These are phyloP conservation scores for Hyphopichia khmerensis DNA, from an alignment of 1,139 yeast genomes.

Conservation along the genomic window DNA sequence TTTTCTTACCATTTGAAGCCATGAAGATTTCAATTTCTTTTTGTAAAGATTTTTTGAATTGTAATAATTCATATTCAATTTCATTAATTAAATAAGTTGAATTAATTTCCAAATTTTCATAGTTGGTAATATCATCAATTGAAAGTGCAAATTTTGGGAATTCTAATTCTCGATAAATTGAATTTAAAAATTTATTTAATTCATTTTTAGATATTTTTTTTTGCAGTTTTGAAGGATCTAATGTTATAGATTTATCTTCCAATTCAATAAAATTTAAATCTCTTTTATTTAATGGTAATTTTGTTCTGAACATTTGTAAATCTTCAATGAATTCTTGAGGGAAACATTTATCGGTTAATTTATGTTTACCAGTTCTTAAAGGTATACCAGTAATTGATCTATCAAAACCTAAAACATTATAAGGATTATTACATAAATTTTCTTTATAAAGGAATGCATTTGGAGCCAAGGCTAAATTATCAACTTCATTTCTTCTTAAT, in stretches of 20 bases:
- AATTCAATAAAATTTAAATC: conserved; percentile 41
- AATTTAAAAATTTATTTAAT: conserved; percentile 11
- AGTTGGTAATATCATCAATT: conserved; percentile 28
- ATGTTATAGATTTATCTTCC: conserved; percentile 19
- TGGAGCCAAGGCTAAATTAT: conserved; percentile 27
- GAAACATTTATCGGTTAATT: conserved; percentile 14
- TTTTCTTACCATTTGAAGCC: conserved; percentile 19
- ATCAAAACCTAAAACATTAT: conserved; percentile 48
- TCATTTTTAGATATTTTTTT: neutral
- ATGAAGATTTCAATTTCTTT: conserved; percentile 30
- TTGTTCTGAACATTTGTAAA: conserved; percentile 29
- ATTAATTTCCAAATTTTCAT: conserved; percentile 22
- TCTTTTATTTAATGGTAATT: conserved; percentile 34
- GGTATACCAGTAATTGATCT: conserved; percentile 42
- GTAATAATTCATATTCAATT: conserved; percentile 33
- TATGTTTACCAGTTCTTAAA: conserved; percentile 25
- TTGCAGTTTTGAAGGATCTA: conserved; percentile 18
- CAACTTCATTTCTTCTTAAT: conserved; percentile 35
- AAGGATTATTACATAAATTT: conserved; percentile 33
- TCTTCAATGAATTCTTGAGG: conserved; percentile 47
- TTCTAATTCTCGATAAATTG: conserved; percentile 23
- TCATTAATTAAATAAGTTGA: conserved; percentile 4
- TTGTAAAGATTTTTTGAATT: conserved; percentile 29
- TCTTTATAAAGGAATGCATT: conserved; percentile 28
- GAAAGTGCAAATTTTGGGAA: conserved; percentile 29